These are phyloP conservation scores for Amanita brunnescens DNA, from an alignment of 768 basidiomycete genomes.

Conservation along the genomic window DNA sequence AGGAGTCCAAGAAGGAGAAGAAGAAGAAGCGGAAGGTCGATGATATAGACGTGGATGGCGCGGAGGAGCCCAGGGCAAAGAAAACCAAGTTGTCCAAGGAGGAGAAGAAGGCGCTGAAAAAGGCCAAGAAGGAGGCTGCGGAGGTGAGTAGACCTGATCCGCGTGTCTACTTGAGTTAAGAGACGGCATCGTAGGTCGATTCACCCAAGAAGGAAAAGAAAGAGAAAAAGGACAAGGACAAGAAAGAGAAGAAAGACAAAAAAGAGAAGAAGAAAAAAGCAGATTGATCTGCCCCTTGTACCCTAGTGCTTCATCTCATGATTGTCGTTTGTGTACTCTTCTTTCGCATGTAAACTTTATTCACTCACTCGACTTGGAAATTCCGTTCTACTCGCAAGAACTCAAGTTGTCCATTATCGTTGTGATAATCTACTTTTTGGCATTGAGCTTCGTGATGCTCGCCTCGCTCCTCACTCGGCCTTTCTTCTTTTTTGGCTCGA, in stretches of 20 bases:
- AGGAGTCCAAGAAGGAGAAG: constrained; percentile 41
- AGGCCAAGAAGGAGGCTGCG: constrained; percentile 47
- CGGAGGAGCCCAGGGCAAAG: constrained; percentile 42
- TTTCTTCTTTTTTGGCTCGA: constrained; percentile 20
- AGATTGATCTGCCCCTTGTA: neutral
- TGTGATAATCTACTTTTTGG: constrained; percentile 37
- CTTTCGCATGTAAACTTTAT: constrained; percentile 3
- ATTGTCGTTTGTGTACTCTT: neutral
- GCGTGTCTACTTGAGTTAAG: neutral
- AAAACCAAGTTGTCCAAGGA: no score
- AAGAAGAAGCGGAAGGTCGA: constrained; percentile 65
- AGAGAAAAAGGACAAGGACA: constrained; percentile 43
- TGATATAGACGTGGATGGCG: constrained; percentile 54
- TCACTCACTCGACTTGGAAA: neutral
- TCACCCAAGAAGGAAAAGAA: constrained; percentile 31
- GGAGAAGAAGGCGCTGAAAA: constrained; percentile 81
- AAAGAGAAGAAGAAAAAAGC: constrained; percentile 29
- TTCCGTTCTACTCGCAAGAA: constrained; percentile 1
- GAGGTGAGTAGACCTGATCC: constrained; percentile 15
- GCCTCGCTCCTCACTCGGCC: constrained; percentile 44
- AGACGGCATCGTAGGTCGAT: constrained; percentile 17
- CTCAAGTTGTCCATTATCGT: neutral
- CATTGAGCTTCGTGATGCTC: constrained; percentile 43
- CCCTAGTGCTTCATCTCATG: neutral
- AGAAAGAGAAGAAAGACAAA: constrained; percentile 38